These are phyloP conservation scores for Botrytis byssoidea DNA, from an alignment of 2,329 filamentous ascomycete genomes.

Conservation along the genomic window DNA sequence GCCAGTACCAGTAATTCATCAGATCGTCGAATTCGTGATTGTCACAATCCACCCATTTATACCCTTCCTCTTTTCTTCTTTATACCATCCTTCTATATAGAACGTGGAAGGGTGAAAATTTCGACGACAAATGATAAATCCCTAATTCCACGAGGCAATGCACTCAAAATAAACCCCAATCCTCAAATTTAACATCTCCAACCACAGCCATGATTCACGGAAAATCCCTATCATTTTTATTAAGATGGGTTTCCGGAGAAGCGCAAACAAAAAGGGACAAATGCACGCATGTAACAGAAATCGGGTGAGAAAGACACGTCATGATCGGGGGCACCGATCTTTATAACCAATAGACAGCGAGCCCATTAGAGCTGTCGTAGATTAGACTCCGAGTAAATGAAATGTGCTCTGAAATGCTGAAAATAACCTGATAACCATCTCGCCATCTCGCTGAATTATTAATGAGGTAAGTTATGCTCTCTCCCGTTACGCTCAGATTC, in stretches of 20 bases:
- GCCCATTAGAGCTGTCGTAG: conserved; percentile 1
- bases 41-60: conserved; percentile 1
- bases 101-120: not conserved
- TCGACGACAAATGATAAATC: not conserved
- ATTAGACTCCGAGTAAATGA: not conserved
- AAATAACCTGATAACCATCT: not conserved
- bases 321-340: not conserved
- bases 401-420: conserved; percentile 1
- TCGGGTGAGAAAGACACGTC: not conserved
- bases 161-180: not conserved
- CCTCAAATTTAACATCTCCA: not conserved
- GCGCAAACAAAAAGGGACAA: not conserved
- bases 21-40: conserved; percentile 14
- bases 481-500: conserved; percentile 27
- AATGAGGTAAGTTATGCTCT: conserved; percentile 21
- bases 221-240: not conserved
- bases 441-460: not conserved
- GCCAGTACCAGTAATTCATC: conserved; percentile 12
- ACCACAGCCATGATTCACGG: not conserved
- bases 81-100: conserved; percentile 1
- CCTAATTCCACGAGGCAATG: not conserved
- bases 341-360: conserved; percentile 6
- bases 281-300: not conserved
- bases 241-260: not conserved
- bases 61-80: conserved; percentile 8